Conservation (phyloP, 192 early-diverging fungal genomes). For the Chytriomyces hyalinus region DNA sequence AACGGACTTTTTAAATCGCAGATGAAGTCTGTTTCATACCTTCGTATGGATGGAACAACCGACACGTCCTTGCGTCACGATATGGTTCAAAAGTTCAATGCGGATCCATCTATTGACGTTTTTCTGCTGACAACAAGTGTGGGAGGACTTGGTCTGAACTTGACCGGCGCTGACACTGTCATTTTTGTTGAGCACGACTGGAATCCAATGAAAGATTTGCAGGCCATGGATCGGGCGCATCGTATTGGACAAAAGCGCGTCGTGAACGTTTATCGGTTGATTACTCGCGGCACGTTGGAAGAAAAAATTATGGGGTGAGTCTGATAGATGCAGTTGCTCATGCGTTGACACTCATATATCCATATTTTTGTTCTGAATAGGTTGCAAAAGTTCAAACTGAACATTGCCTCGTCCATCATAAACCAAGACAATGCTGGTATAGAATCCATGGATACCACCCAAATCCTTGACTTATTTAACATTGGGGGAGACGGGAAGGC, state of each 20-base stretch:
- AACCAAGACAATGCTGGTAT: conserved; percentile 96
- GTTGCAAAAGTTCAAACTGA: conserved; percentile 96
- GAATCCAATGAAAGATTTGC: conserved; percentile 98
- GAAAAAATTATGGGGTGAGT: conserved; percentile 98
- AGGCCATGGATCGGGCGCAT: conserved; percentile 99
- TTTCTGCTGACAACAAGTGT: conserved; percentile 95
- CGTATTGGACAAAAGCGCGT: conserved; percentile 96
- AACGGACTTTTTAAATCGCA: conserved; percentile 79
- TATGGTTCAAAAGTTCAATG: conserved; percentile 93
- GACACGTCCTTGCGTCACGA: conserved; percentile 83
- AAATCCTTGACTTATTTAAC: conserved; percentile 92
- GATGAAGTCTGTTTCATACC: conserved; percentile 89
- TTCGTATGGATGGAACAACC: conserved; percentile 91
- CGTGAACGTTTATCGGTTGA: conserved; percentile 97
- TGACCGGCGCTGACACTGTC: conserved; percentile 99
- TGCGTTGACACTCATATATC: background rate
- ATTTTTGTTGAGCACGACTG: conserved; percentile 99
- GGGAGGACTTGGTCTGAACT: conserved; percentile 94
- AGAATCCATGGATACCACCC: conserved; percentile 93
- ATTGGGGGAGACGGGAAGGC: conserved; percentile 60
- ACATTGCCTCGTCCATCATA: conserved; percentile 93
- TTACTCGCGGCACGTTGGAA: conserved; percentile 95
- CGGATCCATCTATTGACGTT: conserved; percentile 93
- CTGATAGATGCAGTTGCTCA: background rate
- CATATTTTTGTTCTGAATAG: conserved; percentile 37